Evolutionary conservation across 1,139 yeast species (phyloP), one percentile per base, ranked within the genome.

Genomic region (Meyerozyma sp.): DNA sequence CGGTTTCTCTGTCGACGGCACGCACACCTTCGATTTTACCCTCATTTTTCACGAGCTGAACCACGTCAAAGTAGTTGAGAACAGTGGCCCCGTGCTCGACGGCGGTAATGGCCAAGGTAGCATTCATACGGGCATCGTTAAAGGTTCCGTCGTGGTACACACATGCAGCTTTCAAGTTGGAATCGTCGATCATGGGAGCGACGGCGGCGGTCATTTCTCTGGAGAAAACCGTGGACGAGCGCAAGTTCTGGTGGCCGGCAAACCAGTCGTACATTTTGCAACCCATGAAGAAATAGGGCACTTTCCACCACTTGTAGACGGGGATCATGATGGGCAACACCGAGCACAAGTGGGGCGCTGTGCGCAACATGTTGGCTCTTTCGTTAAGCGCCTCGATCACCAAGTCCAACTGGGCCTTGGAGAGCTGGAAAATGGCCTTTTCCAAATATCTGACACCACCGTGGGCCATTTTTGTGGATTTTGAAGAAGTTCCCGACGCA

Each of bases 391-490:
- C 97, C 68, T 91, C 98, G 57, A 89, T 86, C 50, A 91, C 98
- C 57, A 91, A 77, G 66, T 88, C 90, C 65, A 89, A 77, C 71
- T 91, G 98, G 50, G 85, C 94, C 66, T 88, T 89, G 48, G 95
- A 90, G 47, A 91, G 75, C 64, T 83, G 87, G 80, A 89, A 88
- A 56, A 91, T 82, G 32, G 98, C 98, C 70, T 91, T 91, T 65
- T 91, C 98, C 60, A 91, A 77, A 66, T 91, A 91, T 58, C 98
- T 77, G 42, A 91, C 97, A 60, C 98, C 98, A 52, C 98, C 98
- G 62, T 91, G 98, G 39, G 96, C 96, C 82, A 91, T 87, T 68
- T 91, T 91, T 44, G 98, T 91, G n/a, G 95, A 86, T 58, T 91
- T 84, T 28, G 96, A 89, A 4, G 96, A 86, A 13, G 98, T 91